Base-by-base conservation (phyloP, 192 early-diverging fungal genomes). In the Coemansia sp. region DNA sequence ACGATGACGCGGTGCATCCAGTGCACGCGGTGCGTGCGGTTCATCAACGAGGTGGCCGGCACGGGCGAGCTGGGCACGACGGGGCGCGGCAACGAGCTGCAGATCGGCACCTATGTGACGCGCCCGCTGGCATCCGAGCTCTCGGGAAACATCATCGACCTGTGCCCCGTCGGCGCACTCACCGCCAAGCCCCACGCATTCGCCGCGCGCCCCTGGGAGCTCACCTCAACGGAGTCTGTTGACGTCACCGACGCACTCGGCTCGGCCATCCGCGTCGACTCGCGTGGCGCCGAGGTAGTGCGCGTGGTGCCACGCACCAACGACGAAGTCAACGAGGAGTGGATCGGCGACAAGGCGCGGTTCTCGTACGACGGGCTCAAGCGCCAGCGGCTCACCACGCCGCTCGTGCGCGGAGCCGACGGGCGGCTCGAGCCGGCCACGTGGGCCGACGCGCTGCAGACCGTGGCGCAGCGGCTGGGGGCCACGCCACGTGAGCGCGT, bases 1-100 rank as follows among this genome's bases (percentile, higher is more conserved):
- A 88, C 88, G 48, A 99, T 99, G 97, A 99, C 92, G 37, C 89
- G 97, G 56, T 99, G 97, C 87, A 99, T 99, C 82, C 97, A 99
- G 73, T 99, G 97, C 88, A 99, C 97, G 24, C 92, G 97, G 45
- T 99, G 97, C 69, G 97, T 99, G 61, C 91, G 97, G 64, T 99
- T 99, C 56, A 90, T 96, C 42, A 99, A 97, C 84, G 97, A 99
- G 82, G 92, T 99, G 59, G 97, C 95, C 33, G 97, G 97, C 34
- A 93, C 93, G 31, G 87, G 87, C 63, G 97, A 98, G 77, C 89
- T 99, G 53, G 97, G 97, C 62, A 96, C 97, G 13, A 89, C 90
- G 48, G 97, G 97, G 21, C 86, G 97, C 50, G 97, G 97, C 72
- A 97, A 95, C 77, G 93, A 96, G 75, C 95, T 98, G 93, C 94